phyloP scores from a whole-genome alignment of 495 filamentous ascomycete genomes.

The Penicillium fimorum region DNA sequence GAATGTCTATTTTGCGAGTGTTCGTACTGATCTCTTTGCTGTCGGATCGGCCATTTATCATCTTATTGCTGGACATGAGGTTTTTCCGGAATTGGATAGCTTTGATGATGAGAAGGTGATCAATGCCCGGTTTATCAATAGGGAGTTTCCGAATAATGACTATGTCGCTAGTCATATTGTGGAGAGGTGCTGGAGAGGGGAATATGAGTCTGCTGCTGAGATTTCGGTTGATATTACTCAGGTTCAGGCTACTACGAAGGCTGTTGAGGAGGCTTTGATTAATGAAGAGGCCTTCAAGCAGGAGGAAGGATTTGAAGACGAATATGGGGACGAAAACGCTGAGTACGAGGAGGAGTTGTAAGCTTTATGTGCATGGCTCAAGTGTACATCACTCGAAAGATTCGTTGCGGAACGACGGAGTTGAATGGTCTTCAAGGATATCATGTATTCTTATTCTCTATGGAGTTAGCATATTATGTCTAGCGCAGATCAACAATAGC shows the following conservation, averaged over 20 bases:
- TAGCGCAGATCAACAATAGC: not conserved
- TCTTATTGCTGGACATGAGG: constrained; percentile 18
- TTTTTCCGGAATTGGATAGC: constrained; percentile 22
- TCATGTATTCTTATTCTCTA: constrained; percentile 12
- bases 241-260: not conserved
- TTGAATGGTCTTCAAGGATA: not conserved
- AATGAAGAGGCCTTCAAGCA: no score
- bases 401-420: not conserved
- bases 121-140: not conserved
- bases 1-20: constrained; percentile 7
- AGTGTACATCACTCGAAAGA: not conserved
- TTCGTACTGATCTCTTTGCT: constrained; percentile 27
- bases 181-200: constrained; percentile 17
- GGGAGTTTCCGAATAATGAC: constrained; percentile 4
- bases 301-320: not conserved
- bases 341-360: not conserved
- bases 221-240: constrained; percentile 6
- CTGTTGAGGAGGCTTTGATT: not conserved
- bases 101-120: constrained; percentile 14
- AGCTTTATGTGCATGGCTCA: not conserved
- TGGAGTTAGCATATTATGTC: constrained; percentile 1
- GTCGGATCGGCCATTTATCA: constrained; percentile 24
- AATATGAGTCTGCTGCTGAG: constrained; percentile 7
- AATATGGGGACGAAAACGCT: not conserved
- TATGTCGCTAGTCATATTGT: constrained; percentile 12